Evolutionary conservation across 192 early-diverging fungal species (phyloP).

Genomic region (Fimicolochytrium jonesii): DNA sequence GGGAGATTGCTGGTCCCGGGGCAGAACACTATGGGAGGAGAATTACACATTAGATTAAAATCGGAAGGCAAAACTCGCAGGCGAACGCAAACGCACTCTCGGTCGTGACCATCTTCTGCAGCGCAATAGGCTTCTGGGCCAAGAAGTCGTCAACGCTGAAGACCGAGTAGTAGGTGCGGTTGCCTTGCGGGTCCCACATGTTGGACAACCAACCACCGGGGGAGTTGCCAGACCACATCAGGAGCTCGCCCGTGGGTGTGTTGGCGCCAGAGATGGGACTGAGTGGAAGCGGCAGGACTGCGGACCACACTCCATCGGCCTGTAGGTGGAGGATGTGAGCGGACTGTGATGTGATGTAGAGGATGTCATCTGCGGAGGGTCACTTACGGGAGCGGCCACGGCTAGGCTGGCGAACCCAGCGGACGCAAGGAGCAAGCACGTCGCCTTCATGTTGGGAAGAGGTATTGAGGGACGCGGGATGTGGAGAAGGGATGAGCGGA

Average conservation of each 20-base stretch:
- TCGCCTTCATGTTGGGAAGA: too few relatives aligned
- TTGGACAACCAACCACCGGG: not conserved
- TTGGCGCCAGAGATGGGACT: slow-evolving; percentile 3
- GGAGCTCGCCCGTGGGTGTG: not conserved
- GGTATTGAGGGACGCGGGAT: too few relatives aligned
- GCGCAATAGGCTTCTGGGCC: not conserved
- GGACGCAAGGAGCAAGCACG: not conserved
- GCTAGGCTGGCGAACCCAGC: not conserved
- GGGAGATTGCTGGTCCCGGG: not conserved
- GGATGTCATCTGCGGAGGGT: not conserved
- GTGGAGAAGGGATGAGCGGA: too few relatives aligned
- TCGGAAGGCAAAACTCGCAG: too few relatives aligned
- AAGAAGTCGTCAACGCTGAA: not conserved
- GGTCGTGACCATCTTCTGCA: not conserved
- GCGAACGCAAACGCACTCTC: too few relatives aligned
- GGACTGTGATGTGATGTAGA: not conserved
- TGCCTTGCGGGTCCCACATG: not conserved
- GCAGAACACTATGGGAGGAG: too few relatives aligned
- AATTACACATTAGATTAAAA: too few relatives aligned
- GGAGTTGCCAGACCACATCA: slow-evolving; percentile 3
- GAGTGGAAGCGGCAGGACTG: slow-evolving; percentile 5
- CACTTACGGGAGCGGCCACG: not conserved
- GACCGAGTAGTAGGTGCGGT: not conserved
- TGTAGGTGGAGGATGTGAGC: not conserved
- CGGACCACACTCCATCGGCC: not conserved